phyloP scores from a whole-genome alignment of 2,329 filamentous ascomycete genomes.

The Xylaria hypoxylon region DNA sequence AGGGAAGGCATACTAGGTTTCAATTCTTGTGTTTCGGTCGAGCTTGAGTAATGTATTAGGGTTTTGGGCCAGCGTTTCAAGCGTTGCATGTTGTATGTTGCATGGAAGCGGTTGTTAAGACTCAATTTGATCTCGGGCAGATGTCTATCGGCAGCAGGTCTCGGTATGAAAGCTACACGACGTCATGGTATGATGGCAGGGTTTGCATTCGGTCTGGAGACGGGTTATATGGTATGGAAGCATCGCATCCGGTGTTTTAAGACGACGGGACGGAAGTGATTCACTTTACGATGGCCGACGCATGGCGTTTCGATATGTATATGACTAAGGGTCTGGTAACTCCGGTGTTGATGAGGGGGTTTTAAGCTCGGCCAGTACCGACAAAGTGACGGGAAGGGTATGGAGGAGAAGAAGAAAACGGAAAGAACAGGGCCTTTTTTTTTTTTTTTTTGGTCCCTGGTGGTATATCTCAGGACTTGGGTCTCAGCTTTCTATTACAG shows the following conservation, averaged over 20 bases:
- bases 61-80: slow-evolving; percentile 39
- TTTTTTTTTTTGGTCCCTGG: slow-evolving; percentile 35
- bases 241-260: slow-evolving; percentile 43
- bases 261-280: slow-evolving; percentile 30
- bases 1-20: slow-evolving; percentile 40
- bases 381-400: slow-evolving; percentile 5
- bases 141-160: slow-evolving; percentile 20
- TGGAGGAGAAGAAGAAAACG: slow-evolving; percentile 15
- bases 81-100: slow-evolving; percentile 36
- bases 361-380: not conserved
- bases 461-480: slow-evolving; percentile 45
- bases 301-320: slow-evolving; percentile 33
- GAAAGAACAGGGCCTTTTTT: slow-evolving; percentile 38
- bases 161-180: slow-evolving; percentile 27
- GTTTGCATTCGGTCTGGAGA: slow-evolving; percentile 39
- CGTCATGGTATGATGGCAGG: slow-evolving; percentile 35
- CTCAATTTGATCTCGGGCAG: slow-evolving; percentile 34
- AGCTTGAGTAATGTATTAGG: slow-evolving; percentile 48
- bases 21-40: slow-evolving; percentile 43
- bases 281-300: slow-evolving; percentile 24
- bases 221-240: slow-evolving; percentile 43
- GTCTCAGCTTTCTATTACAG: slow-evolving; percentile 35
- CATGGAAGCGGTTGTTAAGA: slow-evolving; percentile 35
- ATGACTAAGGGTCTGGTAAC: slow-evolving; percentile 31
- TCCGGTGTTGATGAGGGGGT: slow-evolving; percentile 21